These are phyloP conservation scores for Ensete glaucum DNA, from an alignment of 176 grass and related monocot genomes.

Conservation along the genomic window DNA sequence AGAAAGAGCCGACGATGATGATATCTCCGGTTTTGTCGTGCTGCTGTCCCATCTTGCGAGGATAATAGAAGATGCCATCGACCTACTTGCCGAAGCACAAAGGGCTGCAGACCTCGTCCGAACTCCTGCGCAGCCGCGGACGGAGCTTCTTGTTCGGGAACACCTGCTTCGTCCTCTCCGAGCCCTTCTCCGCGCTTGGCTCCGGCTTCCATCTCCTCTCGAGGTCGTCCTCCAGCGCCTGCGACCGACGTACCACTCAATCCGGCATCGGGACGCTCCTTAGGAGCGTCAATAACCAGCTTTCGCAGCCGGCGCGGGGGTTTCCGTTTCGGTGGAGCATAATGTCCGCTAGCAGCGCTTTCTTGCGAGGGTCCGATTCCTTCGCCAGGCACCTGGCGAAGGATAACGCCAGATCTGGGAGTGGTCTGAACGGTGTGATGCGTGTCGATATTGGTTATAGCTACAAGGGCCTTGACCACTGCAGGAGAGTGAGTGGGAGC, in stretches of 20 bases:
- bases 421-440: not conserved
- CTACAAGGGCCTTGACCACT: slow-evolving; percentile 4
- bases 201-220: not conserved
- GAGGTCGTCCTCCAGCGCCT: not conserved
- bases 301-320: no score
- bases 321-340: no score
- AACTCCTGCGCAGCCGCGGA: slow-evolving; percentile 14
- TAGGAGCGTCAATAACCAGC: no score
- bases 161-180: slow-evolving; percentile 8
- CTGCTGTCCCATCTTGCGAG: not conserved
- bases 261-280: not conserved
- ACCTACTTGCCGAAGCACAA: not conserved
- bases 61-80: slow-evolving; percentile 13
- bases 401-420: not conserved
- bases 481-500: slow-evolving; percentile 14
- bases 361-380: no score
- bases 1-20: not conserved
- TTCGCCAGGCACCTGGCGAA: not conserved
- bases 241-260: no score
- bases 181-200: not conserved
- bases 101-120: not conserved
- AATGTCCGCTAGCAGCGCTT: no score
- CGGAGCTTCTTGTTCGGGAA: slow-evolving; percentile 22
- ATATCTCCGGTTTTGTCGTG: not conserved
- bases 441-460: not conserved